Base-by-base conservation (phyloP, 352 stramenopile genomes). In the Phytophthora crassamura region DNA sequence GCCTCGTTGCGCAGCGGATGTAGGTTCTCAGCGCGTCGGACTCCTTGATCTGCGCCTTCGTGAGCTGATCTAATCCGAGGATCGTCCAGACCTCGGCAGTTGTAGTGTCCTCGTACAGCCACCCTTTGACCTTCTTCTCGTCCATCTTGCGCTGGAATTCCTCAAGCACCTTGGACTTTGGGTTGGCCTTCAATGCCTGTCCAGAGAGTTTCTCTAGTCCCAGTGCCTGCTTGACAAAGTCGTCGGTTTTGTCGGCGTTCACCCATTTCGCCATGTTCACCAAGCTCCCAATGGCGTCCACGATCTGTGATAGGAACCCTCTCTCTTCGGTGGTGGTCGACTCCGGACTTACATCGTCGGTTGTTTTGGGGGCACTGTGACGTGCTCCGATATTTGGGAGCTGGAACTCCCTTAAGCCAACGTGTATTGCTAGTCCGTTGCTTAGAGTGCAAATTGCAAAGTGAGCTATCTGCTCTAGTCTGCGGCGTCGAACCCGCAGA, bases 31-130 rank as follows among this genome's bases (percentile, higher is more conserved):
- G 32, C 4, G 12, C 40, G 22, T 58, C 38, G 35, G 20, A 15
- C 7, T 47, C 28, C 15, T 45, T 58, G 7, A 18, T 14, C 5
- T 48, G 10, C 18, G 36, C 22, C 50, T 39, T 39, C 3, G 36
- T 48, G 6, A 58, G 20, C 15, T 49, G 36, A n/a, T 46, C 28
- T 38, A 58, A 36, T 4, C 36, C 36, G 20, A 48, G 30, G 4
- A 35, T 36, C 15, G 5, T 28, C 50, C 50, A 58, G 22, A 58
- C 38, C 30, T 58, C 50, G 14, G 28, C 22, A 2, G 50, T 58
- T 12, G 50, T 16, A 15, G 50, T 58, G 38, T 58, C 50, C 30
- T 58, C 48, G 38, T 48, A 48, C 5, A 58, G 12, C 50, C 36
- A 48, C 28, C 14, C 38, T 5, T 25, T 25, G 14, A 58, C 40